Conservation (phyloP, 768 basidiomycete genomes). For the Pleurotus ostreatus region DNA sequence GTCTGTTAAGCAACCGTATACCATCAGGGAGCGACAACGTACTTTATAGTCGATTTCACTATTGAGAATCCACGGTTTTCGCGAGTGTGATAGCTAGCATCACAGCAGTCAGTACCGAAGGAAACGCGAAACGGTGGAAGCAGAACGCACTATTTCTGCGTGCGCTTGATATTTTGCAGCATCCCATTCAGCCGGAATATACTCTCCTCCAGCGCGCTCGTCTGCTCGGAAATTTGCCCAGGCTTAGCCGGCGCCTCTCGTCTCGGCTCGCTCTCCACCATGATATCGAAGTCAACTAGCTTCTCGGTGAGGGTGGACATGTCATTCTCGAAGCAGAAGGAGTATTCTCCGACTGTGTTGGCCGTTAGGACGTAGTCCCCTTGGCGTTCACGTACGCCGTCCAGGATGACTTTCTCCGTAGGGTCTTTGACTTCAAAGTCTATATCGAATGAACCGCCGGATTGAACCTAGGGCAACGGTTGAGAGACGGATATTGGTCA, state of each 20-base stretch:
- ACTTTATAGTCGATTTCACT: constrained; percentile 90
- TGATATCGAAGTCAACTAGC: constrained; percentile 92
- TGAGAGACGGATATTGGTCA: not conserved
- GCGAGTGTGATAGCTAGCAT: constrained; percentile 81
- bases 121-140: not conserved
- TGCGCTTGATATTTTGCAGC: constrained; percentile 85
- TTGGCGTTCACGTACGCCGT: constrained; percentile 85
- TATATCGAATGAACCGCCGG: constrained; percentile 94
- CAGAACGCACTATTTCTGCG: constrained; percentile 85
- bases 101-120: not conserved
- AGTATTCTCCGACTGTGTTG: constrained; percentile 83
- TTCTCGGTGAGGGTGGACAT: constrained; percentile 94
- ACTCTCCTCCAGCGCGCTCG: constrained; percentile 90
- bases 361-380: constrained; percentile 98
- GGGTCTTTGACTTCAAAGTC: constrained; percentile 94
- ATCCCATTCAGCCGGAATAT: constrained; percentile 87
- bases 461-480: constrained; percentile 67
- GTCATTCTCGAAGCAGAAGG: constrained; percentile 99
- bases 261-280: constrained; percentile 97
- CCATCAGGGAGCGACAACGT: constrained; percentile 9
- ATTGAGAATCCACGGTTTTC: constrained; percentile 93
- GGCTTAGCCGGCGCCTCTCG: constrained; percentile 85
- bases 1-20: constrained; percentile 7
- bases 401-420: constrained; percentile 79
- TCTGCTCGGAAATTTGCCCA: constrained; percentile 88